phyloP scores from a whole-genome alignment of 176 grass and related monocot species.

The Musa acuminata region DNA sequence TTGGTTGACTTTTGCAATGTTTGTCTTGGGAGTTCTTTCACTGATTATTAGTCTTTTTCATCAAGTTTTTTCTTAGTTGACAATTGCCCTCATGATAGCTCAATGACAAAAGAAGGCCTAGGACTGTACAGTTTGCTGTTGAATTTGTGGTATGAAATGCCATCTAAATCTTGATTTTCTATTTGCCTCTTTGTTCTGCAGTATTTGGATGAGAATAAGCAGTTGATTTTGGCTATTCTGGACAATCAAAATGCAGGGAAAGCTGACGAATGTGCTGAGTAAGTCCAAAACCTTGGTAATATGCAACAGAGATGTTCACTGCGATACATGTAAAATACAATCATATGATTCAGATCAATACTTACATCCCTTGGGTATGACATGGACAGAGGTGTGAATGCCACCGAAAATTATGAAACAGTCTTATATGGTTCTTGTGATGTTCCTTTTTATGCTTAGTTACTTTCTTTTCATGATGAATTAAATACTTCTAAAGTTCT shows the following conservation, averaged over 20 bases:
- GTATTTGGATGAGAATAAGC: slow-evolving; percentile 32
- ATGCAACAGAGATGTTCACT: background rate
- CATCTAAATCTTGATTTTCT: background rate
- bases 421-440: background rate
- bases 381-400: background rate
- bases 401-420: background rate
- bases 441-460: background rate
- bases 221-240: slow-evolving; percentile 32
- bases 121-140: no score
- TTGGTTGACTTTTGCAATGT: no score
- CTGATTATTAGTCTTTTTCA: no score
- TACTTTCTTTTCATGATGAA: background rate
- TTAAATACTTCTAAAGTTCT: background rate
- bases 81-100: background rate
- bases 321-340: background rate
- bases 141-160: no score
- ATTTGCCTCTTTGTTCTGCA: slow-evolving; percentile 6
- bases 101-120: background rate
- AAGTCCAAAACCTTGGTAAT: background rate
- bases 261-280: slow-evolving; percentile 31
- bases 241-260: slow-evolving; percentile 30
- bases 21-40: no score
- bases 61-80: no score
- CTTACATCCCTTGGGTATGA: background rate
- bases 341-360: background rate